Evolutionary conservation across 73 alveolate genomes (phyloP).

Genomic region (Tetrahymena malaccensis): DNA sequence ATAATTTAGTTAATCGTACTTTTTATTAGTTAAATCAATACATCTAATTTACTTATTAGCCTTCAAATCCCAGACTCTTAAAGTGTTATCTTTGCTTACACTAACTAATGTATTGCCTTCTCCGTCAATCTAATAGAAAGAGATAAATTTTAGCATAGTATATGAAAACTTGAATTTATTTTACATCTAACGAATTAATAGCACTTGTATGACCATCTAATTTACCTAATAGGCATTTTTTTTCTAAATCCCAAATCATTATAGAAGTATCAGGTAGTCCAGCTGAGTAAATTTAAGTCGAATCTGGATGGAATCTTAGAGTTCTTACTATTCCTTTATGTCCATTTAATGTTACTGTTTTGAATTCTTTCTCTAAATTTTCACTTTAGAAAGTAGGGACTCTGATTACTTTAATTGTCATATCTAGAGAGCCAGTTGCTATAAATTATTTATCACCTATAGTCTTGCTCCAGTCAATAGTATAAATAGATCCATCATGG

Average conservation of each 20-base stretch:
- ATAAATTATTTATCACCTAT: conserved; percentile 67
- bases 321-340: conserved; percentile 93
- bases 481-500: conserved; percentile 91
- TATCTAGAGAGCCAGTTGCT: conserved; percentile 95
- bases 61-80: conserved; percentile 93
- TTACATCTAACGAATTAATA: conserved; percentile 66
- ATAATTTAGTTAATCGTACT: not conserved
- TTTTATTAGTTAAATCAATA: not conserved
- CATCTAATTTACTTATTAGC: conserved; percentile 11
- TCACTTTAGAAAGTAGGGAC: conserved; percentile 69
- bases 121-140: conserved; percentile 44
- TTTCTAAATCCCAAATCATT: conserved; percentile 94
- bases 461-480: conserved; percentile 82
- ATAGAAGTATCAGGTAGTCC: conserved; percentile 83
- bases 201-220: conserved; percentile 81
- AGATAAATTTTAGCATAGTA: not conserved
- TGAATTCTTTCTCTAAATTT: conserved; percentile 42
- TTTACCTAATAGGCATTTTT: conserved; percentile 66
- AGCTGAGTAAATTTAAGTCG: conserved; percentile 56
- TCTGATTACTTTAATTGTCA: conserved; percentile 60
- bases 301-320: conserved; percentile 92
- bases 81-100: conserved; percentile 88
- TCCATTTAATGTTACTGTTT: conserved; percentile 74
- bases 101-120: conserved; percentile 85
- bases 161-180: not conserved